Evolutionary conservation across 257 asterid species (phyloP).

Genomic region (Solanum bulbocastanum): DNA sequence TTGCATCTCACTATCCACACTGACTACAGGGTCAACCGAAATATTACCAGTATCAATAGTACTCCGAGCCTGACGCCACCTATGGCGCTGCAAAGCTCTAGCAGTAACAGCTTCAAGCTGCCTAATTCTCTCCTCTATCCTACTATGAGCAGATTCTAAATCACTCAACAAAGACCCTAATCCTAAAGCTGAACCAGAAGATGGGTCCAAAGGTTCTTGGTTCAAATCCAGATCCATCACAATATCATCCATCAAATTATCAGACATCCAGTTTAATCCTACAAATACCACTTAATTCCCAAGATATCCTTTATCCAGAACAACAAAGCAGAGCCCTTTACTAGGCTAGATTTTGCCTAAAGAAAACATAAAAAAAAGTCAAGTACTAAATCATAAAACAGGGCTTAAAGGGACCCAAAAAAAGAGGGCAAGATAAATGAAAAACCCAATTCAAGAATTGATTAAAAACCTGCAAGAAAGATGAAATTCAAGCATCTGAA

Average conservation of each 20-base stretch:
- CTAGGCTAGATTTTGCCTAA: neutral
- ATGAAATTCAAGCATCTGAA: neutral
- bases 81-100: conserved; percentile 63
- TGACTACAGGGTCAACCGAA: conserved; percentile 15
- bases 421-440: neutral
- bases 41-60: conserved; percentile 14
- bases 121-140: conserved; percentile 69
- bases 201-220: conserved; percentile 46
- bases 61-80: conserved; percentile 43
- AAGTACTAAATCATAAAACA: neutral
- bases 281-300: conserved; percentile 6
- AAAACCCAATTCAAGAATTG: neutral
- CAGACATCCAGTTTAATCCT: conserved; percentile 33
- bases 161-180: conserved; percentile 44
- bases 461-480: neutral
- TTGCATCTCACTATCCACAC: conserved; percentile 16
- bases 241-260: conserved; percentile 38
- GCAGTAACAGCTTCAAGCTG: conserved; percentile 75
- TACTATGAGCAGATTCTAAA: conserved; percentile 44
- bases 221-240: conserved; percentile 71
- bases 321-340: neutral
- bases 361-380: neutral
- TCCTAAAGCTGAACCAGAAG: conserved; percentile 31
- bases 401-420: neutral
- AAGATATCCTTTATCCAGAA: conserved; percentile 10